phyloP scores from a whole-genome alignment of 176 grass and related monocot species.

The Metroxylon sagu region DNA sequence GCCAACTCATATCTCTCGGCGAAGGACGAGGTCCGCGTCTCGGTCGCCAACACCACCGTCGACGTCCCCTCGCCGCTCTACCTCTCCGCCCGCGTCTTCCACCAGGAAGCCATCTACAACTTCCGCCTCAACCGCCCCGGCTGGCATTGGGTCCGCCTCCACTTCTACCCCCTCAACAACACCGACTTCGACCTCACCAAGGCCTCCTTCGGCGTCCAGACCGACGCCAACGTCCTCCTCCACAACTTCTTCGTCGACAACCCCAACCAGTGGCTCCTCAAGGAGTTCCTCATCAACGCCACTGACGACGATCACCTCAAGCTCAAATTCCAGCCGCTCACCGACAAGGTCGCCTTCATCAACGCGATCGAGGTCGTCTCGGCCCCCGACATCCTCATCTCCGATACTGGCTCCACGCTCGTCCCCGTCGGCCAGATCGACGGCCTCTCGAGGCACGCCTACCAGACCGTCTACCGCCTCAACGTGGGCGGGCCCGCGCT shows the following conservation, averaged over 20 bases:
- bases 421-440: neutral
- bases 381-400: neutral
- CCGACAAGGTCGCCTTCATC: neutral
- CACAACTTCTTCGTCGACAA: conserved; percentile 1
- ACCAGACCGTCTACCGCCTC: neutral
- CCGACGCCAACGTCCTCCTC: conserved; percentile 7
- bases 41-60: too few species aligned
- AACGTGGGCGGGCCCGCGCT: conserved; percentile 4
- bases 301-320: neutral
- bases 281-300: conserved; percentile 4
- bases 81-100: neutral
- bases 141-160: conserved; percentile 12
- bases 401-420: neutral
- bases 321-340: neutral
- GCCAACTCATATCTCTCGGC: too few species aligned
- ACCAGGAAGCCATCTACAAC: neutral
- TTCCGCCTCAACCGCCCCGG: conserved; percentile 4
- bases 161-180: conserved; percentile 3
- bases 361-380: conserved; percentile 8
- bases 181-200: neutral
- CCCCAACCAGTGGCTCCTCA: neutral
- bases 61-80: too few species aligned
- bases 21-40: too few species aligned
- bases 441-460: neutral
- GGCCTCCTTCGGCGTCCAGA: conserved; percentile 4